Base-by-base conservation (phyloP, 2,329 filamentous ascomycete genomes). In the Nigrospora oryzae region DNA sequence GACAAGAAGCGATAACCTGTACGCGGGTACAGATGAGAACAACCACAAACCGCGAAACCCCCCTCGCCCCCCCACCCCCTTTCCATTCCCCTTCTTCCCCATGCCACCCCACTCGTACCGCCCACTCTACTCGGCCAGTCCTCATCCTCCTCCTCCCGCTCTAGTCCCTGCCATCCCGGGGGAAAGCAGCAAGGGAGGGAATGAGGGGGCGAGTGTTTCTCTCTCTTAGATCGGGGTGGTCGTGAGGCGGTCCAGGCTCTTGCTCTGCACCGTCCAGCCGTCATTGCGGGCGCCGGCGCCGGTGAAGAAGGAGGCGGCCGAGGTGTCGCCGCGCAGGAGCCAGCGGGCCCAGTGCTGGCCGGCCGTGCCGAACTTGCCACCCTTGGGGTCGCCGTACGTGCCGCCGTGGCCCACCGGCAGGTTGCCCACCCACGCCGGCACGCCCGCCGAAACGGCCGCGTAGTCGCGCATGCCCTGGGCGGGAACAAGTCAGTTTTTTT, bases 261-360 rank as follows among this genome's bases (percentile, higher is more conserved):
- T 42, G 40, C 40, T 42, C 31, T 23, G 2, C 2, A 36, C 32
- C 17, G 40, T 42, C 40, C 40, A 42, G 14, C 40, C 40, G 17
- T 34, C 40, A 15, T 42, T 31, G 14, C 23, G 30, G 17, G 32
- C 40, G 5, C 40, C 32, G 40, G 11, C 19, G 40, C 40, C 32
- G 32, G 40, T 42, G 32, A 42, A 42, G 40, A 34, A 42, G 30
- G 40, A 35, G 32, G 40, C 40, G 6, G 40, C 40, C 40, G 40
- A 42, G 11, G 40, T 35, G 40, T 42, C 40, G 30, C 40, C 40
- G 40, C 40, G 32, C 32, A 42, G 40, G 30, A 36, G 15, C 40
- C 40, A 36, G 17, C 40, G 40, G 15, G 32, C 15, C 31, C 32
- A 42, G 12, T 42, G 32, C 40, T 42, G 40, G 4, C 40, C 40